Conservation (phyloP, 176 grass and related monocot genomes). For the Hsuehochloa calcarea region DNA sequence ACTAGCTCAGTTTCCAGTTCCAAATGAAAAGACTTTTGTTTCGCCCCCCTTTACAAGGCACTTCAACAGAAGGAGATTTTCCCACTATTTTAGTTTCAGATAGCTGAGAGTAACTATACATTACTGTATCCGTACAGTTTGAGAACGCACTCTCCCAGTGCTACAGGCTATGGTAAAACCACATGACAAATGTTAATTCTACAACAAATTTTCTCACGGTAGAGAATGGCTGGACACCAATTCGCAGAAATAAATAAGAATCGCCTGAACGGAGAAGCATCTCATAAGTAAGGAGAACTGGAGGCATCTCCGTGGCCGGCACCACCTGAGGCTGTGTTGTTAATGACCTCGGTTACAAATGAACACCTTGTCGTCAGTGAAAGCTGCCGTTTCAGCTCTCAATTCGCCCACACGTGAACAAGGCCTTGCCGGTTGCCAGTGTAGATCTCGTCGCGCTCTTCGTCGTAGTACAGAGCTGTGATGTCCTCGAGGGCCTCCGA, state of each 20-base stretch:
- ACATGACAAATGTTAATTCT: slow-evolving; percentile 16
- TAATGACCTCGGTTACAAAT: slow-evolving; percentile 14
- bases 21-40: no score
- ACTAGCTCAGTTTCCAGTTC: no score
- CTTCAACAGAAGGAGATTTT: background rate
- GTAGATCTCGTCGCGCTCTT: slow-evolving; percentile 89
- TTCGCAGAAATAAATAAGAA: slow-evolving; percentile 37
- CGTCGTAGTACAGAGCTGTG: slow-evolving; percentile 82
- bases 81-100: background rate
- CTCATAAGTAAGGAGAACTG: background rate
- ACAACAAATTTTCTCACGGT: slow-evolving; percentile 38
- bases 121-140: slow-evolving; percentile 27
- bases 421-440: slow-evolving; percentile 80
- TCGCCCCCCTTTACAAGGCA: no score
- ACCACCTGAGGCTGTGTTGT: slow-evolving; percentile 17
- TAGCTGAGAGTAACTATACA: slow-evolving; percentile 25
- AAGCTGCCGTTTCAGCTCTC: slow-evolving; percentile 8
- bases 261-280: background rate
- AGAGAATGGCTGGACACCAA: slow-evolving; percentile 6
- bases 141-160: background rate
- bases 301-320: slow-evolving; percentile 11
- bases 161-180: slow-evolving; percentile 19
- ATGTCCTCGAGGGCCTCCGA: slow-evolving; percentile 80
- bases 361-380: background rate
- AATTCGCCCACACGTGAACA: slow-evolving; percentile 93